A percentile compares a stretch with the other conserved stretches of the same genome.
These are phyloP conservation scores for Auriculariales sp. DNA, from an alignment of 768 basidiomycete genomes.

Conservation along the genomic window DNA sequence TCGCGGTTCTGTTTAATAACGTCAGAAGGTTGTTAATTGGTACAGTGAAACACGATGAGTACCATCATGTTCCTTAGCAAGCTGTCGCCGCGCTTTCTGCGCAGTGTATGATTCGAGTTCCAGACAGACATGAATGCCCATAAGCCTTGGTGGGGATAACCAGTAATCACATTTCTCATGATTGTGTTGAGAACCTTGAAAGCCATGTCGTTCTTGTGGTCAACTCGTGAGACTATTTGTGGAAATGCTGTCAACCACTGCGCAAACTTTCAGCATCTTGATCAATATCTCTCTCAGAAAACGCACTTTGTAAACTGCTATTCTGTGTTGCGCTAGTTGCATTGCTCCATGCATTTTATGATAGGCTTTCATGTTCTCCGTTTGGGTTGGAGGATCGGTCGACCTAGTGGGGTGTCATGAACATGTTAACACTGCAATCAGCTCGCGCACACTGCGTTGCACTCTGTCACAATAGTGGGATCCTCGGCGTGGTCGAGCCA, in stretches of 20 bases:
- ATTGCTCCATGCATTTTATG: slow-evolving; percentile 43
- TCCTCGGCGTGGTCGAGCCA: slow-evolving; percentile 88
- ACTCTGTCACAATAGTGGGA: slow-evolving; percentile 9
- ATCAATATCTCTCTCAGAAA: background rate
- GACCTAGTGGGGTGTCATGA: background rate
- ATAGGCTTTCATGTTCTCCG: slow-evolving; percentile 24
- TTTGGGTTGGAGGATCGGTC: slow-evolving; percentile 7
- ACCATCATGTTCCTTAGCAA: slow-evolving; percentile 51
- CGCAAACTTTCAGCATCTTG: slow-evolving; percentile 3
- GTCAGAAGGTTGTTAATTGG: slow-evolving; percentile 15
- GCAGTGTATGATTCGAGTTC: slow-evolving; percentile 58
- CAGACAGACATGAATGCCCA: slow-evolving; percentile 87
- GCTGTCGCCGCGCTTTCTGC: slow-evolving; percentile 41
- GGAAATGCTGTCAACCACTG: slow-evolving; percentile 96
- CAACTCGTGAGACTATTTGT: slow-evolving; percentile 90
- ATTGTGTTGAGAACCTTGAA: slow-evolving; percentile 45
- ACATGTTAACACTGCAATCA: slow-evolving; percentile 3
- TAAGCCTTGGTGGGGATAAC: slow-evolving; percentile 80
- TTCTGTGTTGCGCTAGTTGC: slow-evolving; percentile 34
- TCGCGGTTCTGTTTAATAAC: slow-evolving; percentile 27
- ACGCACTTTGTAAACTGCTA: slow-evolving; percentile 69
- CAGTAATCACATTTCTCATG: slow-evolving; percentile 57
- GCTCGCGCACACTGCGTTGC: background rate
- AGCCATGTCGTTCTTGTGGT: slow-evolving; percentile 51
- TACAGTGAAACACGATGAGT: slow-evolving; percentile 9